phyloP scores from a whole-genome alignment of 768 basidiomycete species.

The Macrolepiota albuminosa region DNA sequence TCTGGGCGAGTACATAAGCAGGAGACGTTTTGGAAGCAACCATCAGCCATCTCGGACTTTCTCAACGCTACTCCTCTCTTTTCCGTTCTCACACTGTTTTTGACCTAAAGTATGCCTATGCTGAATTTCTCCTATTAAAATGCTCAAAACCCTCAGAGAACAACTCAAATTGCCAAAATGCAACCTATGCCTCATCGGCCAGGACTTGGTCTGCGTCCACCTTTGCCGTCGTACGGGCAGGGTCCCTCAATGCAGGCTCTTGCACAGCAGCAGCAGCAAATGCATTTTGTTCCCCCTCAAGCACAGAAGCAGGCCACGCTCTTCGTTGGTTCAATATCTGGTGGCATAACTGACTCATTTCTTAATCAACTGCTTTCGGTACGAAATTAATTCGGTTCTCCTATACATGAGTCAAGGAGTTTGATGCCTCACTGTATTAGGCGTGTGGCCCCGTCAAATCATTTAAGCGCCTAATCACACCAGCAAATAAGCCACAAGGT shows the following conservation, averaged over 20 bases:
- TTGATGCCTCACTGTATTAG: slow-evolving; percentile 32
- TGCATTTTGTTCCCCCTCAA: slow-evolving; percentile 64
- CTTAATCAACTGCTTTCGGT: slow-evolving; percentile 76
- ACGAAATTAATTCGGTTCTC: slow-evolving; percentile 22
- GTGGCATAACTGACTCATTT: slow-evolving; percentile 82
- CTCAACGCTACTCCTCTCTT: background rate
- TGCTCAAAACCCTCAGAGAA: background rate
- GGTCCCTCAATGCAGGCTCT: slow-evolving; percentile 90
- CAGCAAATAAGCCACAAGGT: slow-evolving; percentile 90
- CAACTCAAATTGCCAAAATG: slow-evolving; percentile 34
- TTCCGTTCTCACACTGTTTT: background rate
- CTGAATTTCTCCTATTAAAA: background rate
- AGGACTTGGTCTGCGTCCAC: slow-evolving; percentile 85
- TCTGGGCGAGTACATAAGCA: slow-evolving; percentile 1
- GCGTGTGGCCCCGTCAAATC: slow-evolving; percentile 87
- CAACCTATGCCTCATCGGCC: slow-evolving; percentile 69
- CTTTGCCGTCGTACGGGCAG: slow-evolving; percentile 84
- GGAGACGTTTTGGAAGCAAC: background rate
- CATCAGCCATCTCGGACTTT: background rate
- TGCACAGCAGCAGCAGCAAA: slow-evolving; percentile 83
- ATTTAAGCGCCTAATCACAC: slow-evolving; percentile 90
- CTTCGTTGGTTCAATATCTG: slow-evolving; percentile 94
- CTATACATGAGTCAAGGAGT: background rate
- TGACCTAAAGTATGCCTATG: background rate
- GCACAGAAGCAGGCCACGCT: slow-evolving; percentile 67